Base-by-base conservation (phyloP, 176 grass and related monocot genomes). In the Zea luxurians region DNA sequence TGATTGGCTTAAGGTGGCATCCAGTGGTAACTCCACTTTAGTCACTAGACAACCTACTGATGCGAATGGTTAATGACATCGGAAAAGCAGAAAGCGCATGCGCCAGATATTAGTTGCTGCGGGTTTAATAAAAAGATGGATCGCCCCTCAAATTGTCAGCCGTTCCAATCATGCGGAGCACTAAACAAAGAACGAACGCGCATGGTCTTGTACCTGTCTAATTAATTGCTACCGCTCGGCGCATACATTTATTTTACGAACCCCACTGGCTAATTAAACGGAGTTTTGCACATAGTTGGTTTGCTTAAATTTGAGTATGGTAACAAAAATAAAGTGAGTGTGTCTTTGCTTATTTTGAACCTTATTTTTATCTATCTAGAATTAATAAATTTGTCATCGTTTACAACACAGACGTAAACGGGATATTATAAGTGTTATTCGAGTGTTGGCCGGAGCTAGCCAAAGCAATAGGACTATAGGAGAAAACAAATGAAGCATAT, bases 91-190 rank as follows among this genome's bases (percentile, higher is more conserved):
- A 70, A 88, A 84, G 63, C 52, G 70, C 48, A 37, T 47, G 13
- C 34, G 63, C 6, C 64, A 36, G 55, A 80, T 84, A 63, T 76
- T 75, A 84, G 75, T 64, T 36, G 83, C 53, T 74, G 49, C 37
- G 21, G 58, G 74, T 64, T 52, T 63, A 57, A 72, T 64, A 79
- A 67, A 27, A 27, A 27, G 27, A 27, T 27, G 0, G 53, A 62
- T 10, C 0, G 4, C 59, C 17, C 37, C 15, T 45, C 6, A 15
- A 8, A 48, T 63, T 78, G 61, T 80, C 81, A 80, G 70, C 68
- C 81, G 58, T 75, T 88, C 64, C 58, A 84, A 88, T 88, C 81
- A 88, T 84, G 81, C 37, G 52, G 64, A 80, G 76, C 86, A 88
- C 86, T 88, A 80, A 80, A 88, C 46, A 75, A 84, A 64, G 64